These are phyloP conservation scores for Geosmithia morbida DNA, from an alignment of 2,329 filamentous ascomycete genomes.

Conservation along the genomic window DNA sequence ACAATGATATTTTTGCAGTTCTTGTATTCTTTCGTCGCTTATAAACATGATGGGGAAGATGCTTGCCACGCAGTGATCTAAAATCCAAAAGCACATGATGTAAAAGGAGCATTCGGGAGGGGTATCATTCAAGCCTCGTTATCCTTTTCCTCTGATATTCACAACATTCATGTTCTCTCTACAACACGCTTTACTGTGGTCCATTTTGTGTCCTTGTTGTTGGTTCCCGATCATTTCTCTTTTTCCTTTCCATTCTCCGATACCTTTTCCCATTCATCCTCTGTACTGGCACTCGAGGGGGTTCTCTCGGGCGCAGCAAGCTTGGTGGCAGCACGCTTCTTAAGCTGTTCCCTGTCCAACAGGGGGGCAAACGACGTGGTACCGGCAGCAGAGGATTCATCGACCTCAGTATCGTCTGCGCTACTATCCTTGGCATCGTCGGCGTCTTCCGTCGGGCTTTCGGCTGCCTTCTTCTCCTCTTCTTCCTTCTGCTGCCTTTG, in stretches of 20 bases:
- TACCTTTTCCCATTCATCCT: slow-evolving; percentile 97
- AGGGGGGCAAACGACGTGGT: not conserved
- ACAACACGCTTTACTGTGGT: too few species aligned
- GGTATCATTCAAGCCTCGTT: not conserved
- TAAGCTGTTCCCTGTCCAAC: not conserved
- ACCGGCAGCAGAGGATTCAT: not conserved
- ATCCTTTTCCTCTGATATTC: not conserved
- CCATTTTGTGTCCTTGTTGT: not conserved
- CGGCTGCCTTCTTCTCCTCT: slow-evolving; percentile 15
- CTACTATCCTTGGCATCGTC: slow-evolving; percentile 17
- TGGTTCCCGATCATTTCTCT: slow-evolving; percentile 24
- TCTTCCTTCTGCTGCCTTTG: slow-evolving; percentile 22
- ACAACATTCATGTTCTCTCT: not conserved
- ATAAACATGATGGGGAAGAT: too few species aligned
- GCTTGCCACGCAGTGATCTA: too few species aligned
- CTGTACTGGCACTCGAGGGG: slow-evolving; percentile 57
- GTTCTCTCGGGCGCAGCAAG: slow-evolving; percentile 20
- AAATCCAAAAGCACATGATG: not conserved
- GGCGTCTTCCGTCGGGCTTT: slow-evolving; percentile 17
- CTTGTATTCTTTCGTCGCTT: too few species aligned
- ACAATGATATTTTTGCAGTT: not conserved
- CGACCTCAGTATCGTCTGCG: slow-evolving; percentile 14
- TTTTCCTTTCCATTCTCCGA: slow-evolving; percentile 56
- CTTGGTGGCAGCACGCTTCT: not conserved
- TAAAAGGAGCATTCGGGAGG: not conserved